Conservation (phyloP, 345 rosid species). For the Eucalyptus lansdowneana region DNA sequence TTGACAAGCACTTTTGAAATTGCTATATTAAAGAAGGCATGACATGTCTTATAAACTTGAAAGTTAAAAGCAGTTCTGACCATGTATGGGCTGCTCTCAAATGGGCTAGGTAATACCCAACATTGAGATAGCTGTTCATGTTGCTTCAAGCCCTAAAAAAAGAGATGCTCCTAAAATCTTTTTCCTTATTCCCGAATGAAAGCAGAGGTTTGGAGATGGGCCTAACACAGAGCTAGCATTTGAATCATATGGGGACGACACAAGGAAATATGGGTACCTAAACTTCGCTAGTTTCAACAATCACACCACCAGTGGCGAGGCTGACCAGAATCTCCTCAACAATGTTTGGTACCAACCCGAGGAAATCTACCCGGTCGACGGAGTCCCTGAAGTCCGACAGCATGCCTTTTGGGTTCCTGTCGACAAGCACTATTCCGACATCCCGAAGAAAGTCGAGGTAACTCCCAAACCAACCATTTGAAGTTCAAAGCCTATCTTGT, state of each 20-base stretch:
- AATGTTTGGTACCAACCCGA: slow-evolving; percentile 69
- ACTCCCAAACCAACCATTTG: background rate
- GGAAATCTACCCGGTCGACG: slow-evolving; percentile 45
- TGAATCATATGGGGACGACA: slow-evolving; percentile 54
- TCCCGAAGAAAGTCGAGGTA: slow-evolving; percentile 36
- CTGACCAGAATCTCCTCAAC: slow-evolving; percentile 32
- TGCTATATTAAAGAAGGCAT: background rate
- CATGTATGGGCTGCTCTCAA: background rate
- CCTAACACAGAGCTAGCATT: slow-evolving; percentile 27
- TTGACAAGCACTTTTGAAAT: background rate
- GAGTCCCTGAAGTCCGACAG: slow-evolving; percentile 47
- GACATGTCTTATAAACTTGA: background rate
- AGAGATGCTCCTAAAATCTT: background rate
- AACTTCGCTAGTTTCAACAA: slow-evolving; percentile 19
- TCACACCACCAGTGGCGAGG: background rate
- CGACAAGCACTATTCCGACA: slow-evolving; percentile 16
- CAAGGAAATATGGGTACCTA: slow-evolving; percentile 42
- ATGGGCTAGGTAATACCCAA: background rate
- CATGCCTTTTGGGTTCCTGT: slow-evolving; percentile 60
- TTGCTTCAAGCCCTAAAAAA: background rate
- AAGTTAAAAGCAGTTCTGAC: background rate
- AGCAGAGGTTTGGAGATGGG: slow-evolving; percentile 51
- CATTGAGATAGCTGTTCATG: background rate
- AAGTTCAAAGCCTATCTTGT: background rate
- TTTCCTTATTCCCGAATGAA: background rate